Conservation (phyloP, 2,329 filamentous ascomycete species). For the Mariannaea elegans region DNA sequence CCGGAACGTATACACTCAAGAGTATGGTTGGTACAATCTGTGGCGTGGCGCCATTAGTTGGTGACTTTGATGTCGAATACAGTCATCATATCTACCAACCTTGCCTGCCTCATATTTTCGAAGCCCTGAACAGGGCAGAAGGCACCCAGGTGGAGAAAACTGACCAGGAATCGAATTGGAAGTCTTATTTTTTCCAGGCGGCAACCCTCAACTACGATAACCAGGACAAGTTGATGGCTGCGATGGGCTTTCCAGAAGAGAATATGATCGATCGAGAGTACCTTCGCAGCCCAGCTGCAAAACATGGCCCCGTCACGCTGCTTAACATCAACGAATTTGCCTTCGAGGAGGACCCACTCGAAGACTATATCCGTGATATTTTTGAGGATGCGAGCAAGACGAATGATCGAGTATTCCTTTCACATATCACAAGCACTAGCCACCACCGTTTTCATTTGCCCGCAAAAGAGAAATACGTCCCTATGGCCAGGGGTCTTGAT, state of each 20-base stretch:
- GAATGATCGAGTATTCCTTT: conserved; percentile 45
- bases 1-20: conserved; percentile 55
- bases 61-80: conserved; percentile 54
- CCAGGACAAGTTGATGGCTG: conserved; percentile 42
- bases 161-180: conserved; percentile 38
- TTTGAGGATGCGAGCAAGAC: conserved; percentile 42
- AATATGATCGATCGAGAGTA: conserved; percentile 42
- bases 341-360: conserved; percentile 43
- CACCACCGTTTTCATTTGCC: conserved; percentile 47
- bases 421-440: conserved; percentile 48
- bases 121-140: conserved; percentile 44
- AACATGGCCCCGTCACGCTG: conserved; percentile 35
- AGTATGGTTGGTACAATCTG: conserved; percentile 53
- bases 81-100: conserved; percentile 54
- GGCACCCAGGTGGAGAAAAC: conserved; percentile 6
- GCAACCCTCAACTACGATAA: conserved; percentile 47
- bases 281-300: conserved; percentile 38
- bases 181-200: conserved; percentile 45
- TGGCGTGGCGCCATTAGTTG: conserved; percentile 52
- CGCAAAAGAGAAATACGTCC: conserved; percentile 38
- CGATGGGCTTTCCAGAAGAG: conserved; percentile 42
- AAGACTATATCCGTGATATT: conserved; percentile 45
- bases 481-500: conserved; percentile 38
- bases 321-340: conserved; percentile 49
- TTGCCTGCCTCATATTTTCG: conserved; percentile 52